Base-by-base conservation (phyloP, 495 filamentous ascomycete species). In the Aspergillus hancockii region DNA sequence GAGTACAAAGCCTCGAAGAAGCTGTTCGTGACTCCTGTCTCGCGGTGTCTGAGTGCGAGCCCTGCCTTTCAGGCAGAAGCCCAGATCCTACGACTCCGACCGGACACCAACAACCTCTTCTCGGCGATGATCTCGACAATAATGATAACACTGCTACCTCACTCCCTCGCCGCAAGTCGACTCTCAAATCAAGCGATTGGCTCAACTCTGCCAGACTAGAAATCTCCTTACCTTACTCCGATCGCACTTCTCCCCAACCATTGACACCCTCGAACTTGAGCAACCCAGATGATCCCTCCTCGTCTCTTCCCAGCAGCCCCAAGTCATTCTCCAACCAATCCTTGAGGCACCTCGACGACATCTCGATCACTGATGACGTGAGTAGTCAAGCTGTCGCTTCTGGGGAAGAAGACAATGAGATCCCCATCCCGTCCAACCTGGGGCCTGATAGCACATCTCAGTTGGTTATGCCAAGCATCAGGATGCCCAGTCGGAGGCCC, bases 401-500 rank as follows among this genome's bases (percentile, higher is more conserved):
- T 3, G 77, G 77, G 19, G 81, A 81, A 28, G 77, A 80, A 32
- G 75, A 75, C 14, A 75, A 80, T 31, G 68, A 69, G 21, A 57
- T 56, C 16, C 45, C 62, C 3, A 55, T 63, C 4, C 63, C 70
- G 21, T 70, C 71, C 22, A 66, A 61, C 30, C 49, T 69, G 21
- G 66, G 55, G 18, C 60, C 65, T 25, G 76, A 74, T 55, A 86
- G 82, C 62, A 85, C 84, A 18, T 91, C 93, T 31, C 93, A 98
- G 71, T 83, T 99, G 16, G 89, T 99, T 62, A 99, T 99, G 95
- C 94, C 94, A 9, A 96, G 91, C 70, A 91, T 99, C 63, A 88
- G 85, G 63, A 97, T 99, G 86, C 95, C 94, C 32, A 92, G 88
- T 68, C 86, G 94, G 52, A 83, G 94, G 49, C 94, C 94, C 1